Percentiles rank a stretch among this genome's conserved stretches.
phyloP scores from a whole-genome alignment of 169 alveolate species.

The Eimeria maxima region DNA sequence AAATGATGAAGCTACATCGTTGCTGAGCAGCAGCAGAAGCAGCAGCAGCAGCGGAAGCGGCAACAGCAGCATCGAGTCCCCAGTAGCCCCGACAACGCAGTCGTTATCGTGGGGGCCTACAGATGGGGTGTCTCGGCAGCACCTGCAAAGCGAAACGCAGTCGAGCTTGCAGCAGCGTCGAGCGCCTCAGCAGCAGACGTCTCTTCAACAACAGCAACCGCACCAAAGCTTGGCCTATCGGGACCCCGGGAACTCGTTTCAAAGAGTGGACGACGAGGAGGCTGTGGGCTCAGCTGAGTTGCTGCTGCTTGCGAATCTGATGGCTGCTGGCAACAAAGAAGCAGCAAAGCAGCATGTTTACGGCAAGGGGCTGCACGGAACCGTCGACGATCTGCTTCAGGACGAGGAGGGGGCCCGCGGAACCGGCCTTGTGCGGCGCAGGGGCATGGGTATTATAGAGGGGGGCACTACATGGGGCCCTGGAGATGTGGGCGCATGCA shows the following conservation, averaged over 20 bases:
- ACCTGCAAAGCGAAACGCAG: neutral
- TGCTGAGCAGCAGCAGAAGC: constrained; percentile 18
- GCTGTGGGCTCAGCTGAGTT: constrained; percentile 25
- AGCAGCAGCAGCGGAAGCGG: constrained; percentile 26
- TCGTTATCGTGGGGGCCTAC: constrained; percentile 11
- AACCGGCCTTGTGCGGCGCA: neutral
- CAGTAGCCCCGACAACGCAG: neutral
- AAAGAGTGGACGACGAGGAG: constrained; percentile 22
- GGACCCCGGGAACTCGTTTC: neutral
- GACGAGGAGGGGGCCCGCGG: constrained; percentile 4
- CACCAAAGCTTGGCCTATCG: neutral
- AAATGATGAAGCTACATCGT: neutral
- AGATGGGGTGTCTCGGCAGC: neutral
- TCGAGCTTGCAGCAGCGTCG: neutral
- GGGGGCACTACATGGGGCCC: neutral
- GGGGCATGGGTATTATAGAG: neutral
- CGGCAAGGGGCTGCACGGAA: neutral
- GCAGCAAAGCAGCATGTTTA: neutral
- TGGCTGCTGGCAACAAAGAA: constrained; percentile 25
- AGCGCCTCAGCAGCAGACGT: neutral
- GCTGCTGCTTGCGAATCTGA: constrained; percentile 62
- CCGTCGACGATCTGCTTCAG: constrained; percentile 39
- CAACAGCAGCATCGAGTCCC: neutral
- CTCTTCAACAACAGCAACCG: neutral
- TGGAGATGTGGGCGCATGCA: constrained; percentile 41